These are phyloP conservation scores for Nemophila menziesii DNA, from an alignment of 257 asterid genomes.

Conservation along the genomic window DNA sequence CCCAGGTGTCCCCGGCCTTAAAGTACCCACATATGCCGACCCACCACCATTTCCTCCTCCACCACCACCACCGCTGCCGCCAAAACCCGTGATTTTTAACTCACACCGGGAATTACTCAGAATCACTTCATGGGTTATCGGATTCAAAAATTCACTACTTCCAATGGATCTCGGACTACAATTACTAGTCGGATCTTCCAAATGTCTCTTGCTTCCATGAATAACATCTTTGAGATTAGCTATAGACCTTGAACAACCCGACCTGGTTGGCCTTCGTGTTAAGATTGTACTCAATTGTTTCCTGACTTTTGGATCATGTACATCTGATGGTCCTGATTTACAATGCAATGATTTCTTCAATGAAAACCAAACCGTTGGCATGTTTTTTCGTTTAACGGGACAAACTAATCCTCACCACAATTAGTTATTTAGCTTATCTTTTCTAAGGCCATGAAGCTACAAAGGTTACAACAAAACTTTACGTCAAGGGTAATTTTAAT, in stretches of 20 bases:
- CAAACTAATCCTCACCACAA: slow-evolving; percentile 11
- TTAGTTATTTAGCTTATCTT: slow-evolving; percentile 8
- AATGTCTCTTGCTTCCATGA: slow-evolving; percentile 50
- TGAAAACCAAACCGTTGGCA: slow-evolving; percentile 36
- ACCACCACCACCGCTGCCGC: slow-evolving; percentile 19
- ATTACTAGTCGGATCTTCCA: slow-evolving; percentile 37
- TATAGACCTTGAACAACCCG: slow-evolving; percentile 70
- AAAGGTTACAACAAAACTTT: slow-evolving; percentile 1
- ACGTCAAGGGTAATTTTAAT: slow-evolving; percentile 1
- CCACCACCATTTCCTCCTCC: slow-evolving; percentile 13
- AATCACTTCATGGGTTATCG: slow-evolving; percentile 44
- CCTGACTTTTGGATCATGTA: slow-evolving; percentile 29
- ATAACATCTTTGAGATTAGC: slow-evolving; percentile 59
- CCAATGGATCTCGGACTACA: slow-evolving; percentile 77
- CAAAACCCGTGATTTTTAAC: slow-evolving; percentile 28
- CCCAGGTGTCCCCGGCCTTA: slow-evolving; percentile 77
- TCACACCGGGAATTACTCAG: slow-evolving; percentile 30
- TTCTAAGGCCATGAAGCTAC: slow-evolving; percentile 6
- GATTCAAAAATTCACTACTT: slow-evolving; percentile 52
- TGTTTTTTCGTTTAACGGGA: slow-evolving; percentile 40
- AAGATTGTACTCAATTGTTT: slow-evolving; percentile 19
- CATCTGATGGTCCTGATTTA: slow-evolving; percentile 49
- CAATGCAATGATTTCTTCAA: slow-evolving; percentile 41
- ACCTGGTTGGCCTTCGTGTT: slow-evolving; percentile 32
- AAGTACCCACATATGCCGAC: slow-evolving; percentile 39